These are phyloP conservation scores for Yamadazyma spencermartinsiae DNA, from an alignment of 1,139 yeast genomes.

Conservation along the genomic window DNA sequence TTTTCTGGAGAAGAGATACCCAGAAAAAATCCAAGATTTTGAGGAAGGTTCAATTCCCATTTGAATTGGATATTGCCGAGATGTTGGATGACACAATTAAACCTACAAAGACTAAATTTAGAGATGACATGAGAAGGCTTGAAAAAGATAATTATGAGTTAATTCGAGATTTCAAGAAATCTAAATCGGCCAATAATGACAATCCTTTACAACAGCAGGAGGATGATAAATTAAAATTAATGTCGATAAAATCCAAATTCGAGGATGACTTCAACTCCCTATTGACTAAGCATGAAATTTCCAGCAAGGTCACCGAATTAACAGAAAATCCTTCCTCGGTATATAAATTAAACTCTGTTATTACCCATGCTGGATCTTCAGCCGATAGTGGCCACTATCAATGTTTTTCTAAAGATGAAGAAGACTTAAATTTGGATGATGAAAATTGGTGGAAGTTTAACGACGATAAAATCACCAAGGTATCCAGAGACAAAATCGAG, in stretches of 20 bases:
- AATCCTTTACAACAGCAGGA: slow-evolving; percentile 44
- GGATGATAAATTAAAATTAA: slow-evolving; percentile 49
- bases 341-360: slow-evolving; percentile 77
- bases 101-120: slow-evolving; percentile 61
- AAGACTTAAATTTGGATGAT: slow-evolving; percentile 51
- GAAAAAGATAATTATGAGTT: slow-evolving; percentile 77
- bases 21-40: slow-evolving; percentile 88
- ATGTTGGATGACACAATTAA: slow-evolving; percentile 76
- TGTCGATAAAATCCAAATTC: slow-evolving; percentile 47
- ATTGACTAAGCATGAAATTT: slow-evolving; percentile 33
- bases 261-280: slow-evolving; percentile 40
- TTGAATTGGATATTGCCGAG: slow-evolving; percentile 85
- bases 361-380: slow-evolving; percentile 92
- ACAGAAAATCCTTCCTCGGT: slow-evolving; percentile 88
- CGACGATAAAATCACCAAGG: slow-evolving; percentile 84
- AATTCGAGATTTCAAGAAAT: slow-evolving; percentile 72
- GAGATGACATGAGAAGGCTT: slow-evolving; percentile 76
- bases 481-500: slow-evolving; percentile 78
- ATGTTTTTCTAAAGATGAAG: slow-evolving; percentile 74
- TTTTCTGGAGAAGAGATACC: slow-evolving; percentile 93
- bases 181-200: slow-evolving; percentile 45
- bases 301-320: slow-evolving; percentile 31
- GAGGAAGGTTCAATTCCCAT: slow-evolving; percentile 93
- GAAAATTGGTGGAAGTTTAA: slow-evolving; percentile 92
- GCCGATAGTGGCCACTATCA: slow-evolving; percentile 99